Conservation (phyloP, 495 filamentous ascomycete species). For the Cenococcum geophilum region DNA sequence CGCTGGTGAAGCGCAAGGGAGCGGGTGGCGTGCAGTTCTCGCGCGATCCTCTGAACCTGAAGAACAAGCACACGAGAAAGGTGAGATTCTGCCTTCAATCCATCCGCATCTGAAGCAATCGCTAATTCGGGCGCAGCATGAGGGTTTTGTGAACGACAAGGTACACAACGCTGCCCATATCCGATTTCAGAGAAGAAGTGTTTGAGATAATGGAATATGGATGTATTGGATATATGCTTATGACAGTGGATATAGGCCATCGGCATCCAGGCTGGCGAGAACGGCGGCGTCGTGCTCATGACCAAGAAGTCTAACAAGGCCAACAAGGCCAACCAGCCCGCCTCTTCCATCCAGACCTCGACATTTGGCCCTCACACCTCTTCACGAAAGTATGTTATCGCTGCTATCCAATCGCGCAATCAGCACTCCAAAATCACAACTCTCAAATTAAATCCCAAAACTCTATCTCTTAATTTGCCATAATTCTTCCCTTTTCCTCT, state of each 20-base stretch:
- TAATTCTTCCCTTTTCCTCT: background rate
- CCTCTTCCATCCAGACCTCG: conserved; percentile 54
- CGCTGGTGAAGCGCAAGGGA: conserved; percentile 78
- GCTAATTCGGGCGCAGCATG: conserved; percentile 48
- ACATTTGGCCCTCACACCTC: conserved; percentile 63
- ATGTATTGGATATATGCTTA: background rate
- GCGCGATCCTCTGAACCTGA: conserved; percentile 83
- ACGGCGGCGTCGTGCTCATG: conserved; percentile 65
- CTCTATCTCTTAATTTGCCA: background rate
- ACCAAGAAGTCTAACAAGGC: conserved; percentile 71
- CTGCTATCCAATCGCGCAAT: background rate
- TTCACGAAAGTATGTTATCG: conserved; percentile 67
- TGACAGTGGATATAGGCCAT: conserved; percentile 56
- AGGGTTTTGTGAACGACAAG: conserved; percentile 88
- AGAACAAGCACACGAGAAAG: conserved; percentile 87
- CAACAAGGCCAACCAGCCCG: conserved; percentile 66
- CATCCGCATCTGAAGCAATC: background rate
- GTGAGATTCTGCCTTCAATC: conserved; percentile 43
- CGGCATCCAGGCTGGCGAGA: conserved; percentile 60
- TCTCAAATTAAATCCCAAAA: too few relatives aligned
- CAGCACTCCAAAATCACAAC: background rate
- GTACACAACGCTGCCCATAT: conserved; percentile 48
- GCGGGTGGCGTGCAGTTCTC: conserved; percentile 80
- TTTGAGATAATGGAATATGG: background rate
- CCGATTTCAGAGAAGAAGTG: background rate